These are phyloP conservation scores for Phytophthora tubulina DNA, from an alignment of 352 stramenopile genomes.

Conservation along the genomic window DNA sequence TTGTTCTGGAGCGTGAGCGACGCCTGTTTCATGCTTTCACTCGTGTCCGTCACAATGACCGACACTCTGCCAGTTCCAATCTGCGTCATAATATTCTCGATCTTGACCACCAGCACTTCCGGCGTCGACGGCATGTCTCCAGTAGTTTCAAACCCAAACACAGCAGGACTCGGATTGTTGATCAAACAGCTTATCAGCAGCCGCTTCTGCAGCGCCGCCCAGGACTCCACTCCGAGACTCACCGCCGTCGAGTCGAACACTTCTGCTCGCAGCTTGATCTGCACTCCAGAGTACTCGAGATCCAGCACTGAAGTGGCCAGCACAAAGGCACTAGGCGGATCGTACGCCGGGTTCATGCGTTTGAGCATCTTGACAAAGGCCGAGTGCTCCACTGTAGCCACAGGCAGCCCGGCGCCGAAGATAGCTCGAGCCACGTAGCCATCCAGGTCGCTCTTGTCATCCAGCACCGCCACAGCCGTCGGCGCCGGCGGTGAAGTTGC, in stretches of 20 bases:
- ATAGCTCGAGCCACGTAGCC: slow-evolving; percentile 68
- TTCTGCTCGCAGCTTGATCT: slow-evolving; percentile 67
- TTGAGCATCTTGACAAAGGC: slow-evolving; percentile 75
- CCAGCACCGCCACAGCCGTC: slow-evolving; percentile 33
- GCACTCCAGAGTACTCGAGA: slow-evolving; percentile 68
- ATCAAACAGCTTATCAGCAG: slow-evolving; percentile 68
- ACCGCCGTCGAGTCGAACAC: slow-evolving; percentile 59
- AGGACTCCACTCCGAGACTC: slow-evolving; percentile 68
- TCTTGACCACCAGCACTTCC: slow-evolving; percentile 61
- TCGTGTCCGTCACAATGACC: slow-evolving; percentile 67
- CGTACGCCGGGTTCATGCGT: slow-evolving; percentile 60
- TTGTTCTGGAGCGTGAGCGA: slow-evolving; percentile 56
- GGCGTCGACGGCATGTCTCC: slow-evolving; percentile 54
- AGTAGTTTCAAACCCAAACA: slow-evolving; percentile 73
- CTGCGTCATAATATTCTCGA: slow-evolving; percentile 70
- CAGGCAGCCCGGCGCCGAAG: slow-evolving; percentile 57
- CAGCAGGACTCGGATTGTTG: slow-evolving; percentile 54
- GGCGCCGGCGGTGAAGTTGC: slow-evolving; percentile 16
- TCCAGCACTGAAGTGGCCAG: slow-evolving; percentile 65
- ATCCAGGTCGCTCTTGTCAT: slow-evolving; percentile 68
- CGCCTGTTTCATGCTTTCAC: slow-evolving; percentile 67
- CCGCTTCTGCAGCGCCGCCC: slow-evolving; percentile 47
- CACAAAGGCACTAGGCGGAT: slow-evolving; percentile 56
- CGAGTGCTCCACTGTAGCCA: slow-evolving; percentile 66
- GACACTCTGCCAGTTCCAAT: slow-evolving; percentile 64